These are phyloP conservation scores for Gracilariopsis chorda DNA, from an alignment of 23 red algal species.

Conservation along the genomic window DNA sequence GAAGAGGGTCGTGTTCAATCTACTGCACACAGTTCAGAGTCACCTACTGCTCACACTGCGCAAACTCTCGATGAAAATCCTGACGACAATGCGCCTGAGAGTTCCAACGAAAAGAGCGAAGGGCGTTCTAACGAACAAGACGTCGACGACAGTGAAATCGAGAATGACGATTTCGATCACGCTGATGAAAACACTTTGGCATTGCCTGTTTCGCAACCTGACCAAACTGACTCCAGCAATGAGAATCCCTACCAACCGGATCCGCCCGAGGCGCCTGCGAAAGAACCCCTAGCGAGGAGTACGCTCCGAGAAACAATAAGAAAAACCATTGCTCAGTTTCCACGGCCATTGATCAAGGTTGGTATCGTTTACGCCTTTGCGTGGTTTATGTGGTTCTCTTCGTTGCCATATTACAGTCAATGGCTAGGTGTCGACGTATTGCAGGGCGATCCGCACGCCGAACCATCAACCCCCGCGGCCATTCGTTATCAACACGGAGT, in stretches of 20 bases:
- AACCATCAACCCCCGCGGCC: not conserved
- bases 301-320: not conserved
- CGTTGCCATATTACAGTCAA: slow-evolving; percentile 53
- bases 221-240: not conserved
- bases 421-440: slow-evolving; percentile 72
- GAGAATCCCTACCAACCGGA: not conserved
- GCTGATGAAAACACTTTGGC: not conserved
- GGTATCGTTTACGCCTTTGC: slow-evolving; percentile 58
- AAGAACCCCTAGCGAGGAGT: not conserved
- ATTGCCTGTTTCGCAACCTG: not conserved
- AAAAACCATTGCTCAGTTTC: slow-evolving; percentile 27
- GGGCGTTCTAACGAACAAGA: not conserved
- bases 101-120: not conserved
- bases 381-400: slow-evolving; percentile 70
- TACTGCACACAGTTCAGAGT: not conserved
- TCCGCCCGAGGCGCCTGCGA: not conserved
- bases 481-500: slow-evolving; percentile 56
- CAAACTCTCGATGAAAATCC: not conserved
- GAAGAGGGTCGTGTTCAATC: not conserved
- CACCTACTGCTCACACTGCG: not conserved
- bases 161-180: not conserved
- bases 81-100: not conserved
- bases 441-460: slow-evolving; percentile 53
- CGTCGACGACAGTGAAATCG: not conserved
- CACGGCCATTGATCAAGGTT: slow-evolving; percentile 46